Percentiles rank a stretch among this genome's conserved stretches.
Evolutionary conservation across 495 filamentous ascomycete species (phyloP).

Genomic region (Hypoxylon rickii): DNA sequence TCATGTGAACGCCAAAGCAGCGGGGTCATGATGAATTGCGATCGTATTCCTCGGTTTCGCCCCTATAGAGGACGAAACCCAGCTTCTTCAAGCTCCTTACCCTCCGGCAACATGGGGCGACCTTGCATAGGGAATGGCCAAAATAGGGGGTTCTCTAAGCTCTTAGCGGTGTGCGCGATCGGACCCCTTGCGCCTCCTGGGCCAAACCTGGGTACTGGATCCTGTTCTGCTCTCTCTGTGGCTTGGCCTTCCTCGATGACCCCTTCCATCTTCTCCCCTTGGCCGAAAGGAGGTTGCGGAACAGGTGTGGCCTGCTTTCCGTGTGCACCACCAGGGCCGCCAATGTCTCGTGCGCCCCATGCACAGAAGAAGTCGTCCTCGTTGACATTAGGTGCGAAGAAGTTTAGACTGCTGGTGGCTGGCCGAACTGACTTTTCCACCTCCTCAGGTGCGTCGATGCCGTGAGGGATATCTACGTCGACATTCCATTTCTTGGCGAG

Average conservation of each 20-base stretch:
- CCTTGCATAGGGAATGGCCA: constrained; percentile 62
- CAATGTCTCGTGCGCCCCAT: constrained; percentile 31
- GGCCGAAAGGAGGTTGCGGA: constrained; percentile 3
- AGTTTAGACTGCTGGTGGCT: constrained; percentile 52
- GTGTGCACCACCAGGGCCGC: constrained; percentile 7
- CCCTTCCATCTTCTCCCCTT: constrained; percentile 34
- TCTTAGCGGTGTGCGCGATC: constrained; percentile 12
- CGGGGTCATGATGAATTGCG: neutral
- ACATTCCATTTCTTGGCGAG: constrained; percentile 63
- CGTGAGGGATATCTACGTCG: constrained; percentile 45
- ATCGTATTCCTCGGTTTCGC: neutral
- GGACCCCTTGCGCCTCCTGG: neutral
- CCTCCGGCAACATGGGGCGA: constrained; percentile 52
- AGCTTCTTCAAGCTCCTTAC: constrained; percentile 47
- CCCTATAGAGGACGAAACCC: constrained; percentile 50
- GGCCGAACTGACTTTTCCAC: constrained; percentile 39
- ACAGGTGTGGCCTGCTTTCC: constrained; percentile 8
- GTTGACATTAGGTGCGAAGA: constrained; percentile 54
- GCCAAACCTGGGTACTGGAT: constrained; percentile 5
- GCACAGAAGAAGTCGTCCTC: constrained; percentile 46
- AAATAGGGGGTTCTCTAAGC: constrained; percentile 53
- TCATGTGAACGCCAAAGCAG: no score
- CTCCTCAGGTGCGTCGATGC: constrained; percentile 23
- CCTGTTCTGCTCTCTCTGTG: constrained; percentile 23
- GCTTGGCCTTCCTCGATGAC: constrained; percentile 14